Evolutionary conservation across 108 stramenopile genomes (phyloP), one percentile per base, ranked within the genome.

Genomic region (Mediolabrus comicus): DNA sequence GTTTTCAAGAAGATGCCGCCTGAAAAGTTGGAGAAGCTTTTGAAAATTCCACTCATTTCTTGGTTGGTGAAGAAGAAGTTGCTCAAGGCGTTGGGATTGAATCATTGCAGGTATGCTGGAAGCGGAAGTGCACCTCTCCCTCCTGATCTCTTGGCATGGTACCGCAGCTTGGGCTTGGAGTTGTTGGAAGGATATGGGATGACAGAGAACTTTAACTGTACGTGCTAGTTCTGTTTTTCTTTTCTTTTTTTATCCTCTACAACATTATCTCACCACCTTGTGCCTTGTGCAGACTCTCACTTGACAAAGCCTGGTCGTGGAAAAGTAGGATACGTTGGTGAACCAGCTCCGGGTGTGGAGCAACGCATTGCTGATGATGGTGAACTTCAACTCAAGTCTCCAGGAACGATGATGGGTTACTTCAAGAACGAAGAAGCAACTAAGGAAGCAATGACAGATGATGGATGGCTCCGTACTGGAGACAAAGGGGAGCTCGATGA

Each of bases 121-220:
- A 85, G 84, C 67, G 90, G 90, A 33, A 77, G 74, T 74, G 90
- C 90, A 0, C 90, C 90, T 3, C 76, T 91, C 41, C 90, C 90
- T 9, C 59, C 64, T 11, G 82, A 75, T 19, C 62, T 91, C 14
- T 39, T 91, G 29, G 36, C 63, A 14, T 91, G 90, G 90, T 91
- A 91, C 57, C 75, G 79, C 53, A 59, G 59, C 10, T 72, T 91
- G 61, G 90, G 90, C 33, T 59, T 91, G 56, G 84, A 91, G 53
- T 69, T 91, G 61, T 53, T 86, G 39, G 90, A 91, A 66, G 90
- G 90, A 29, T 91, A 91, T 72, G 90, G 90, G 17, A 91, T 91
- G 90, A 91, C 90, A 4, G 90, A 91, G 73, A 91, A 91, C 53
- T 91, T 91, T 82, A 91, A 91, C 76, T 91, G 69, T 76, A 52